Conservation (phyloP, 2,329 filamentous ascomycete species). For the Pyricularia pennisetigena region DNA sequence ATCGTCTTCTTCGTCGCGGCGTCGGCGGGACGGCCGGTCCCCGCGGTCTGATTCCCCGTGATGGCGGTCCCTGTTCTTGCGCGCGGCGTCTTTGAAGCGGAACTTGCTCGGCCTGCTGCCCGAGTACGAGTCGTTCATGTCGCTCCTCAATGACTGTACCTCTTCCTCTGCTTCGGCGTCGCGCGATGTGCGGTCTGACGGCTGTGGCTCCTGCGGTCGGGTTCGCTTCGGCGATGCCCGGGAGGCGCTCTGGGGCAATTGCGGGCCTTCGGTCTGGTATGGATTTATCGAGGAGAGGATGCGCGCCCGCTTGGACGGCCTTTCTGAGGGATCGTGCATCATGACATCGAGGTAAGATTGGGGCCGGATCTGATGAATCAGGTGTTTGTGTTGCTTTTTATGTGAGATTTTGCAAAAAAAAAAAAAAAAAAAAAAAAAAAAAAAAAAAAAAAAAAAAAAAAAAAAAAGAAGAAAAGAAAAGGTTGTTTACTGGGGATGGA, state of each 20-base stretch:
- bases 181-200: not conserved
- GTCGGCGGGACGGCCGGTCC: slow-evolving; percentile 7
- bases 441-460: too few relatives aligned
- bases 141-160: slow-evolving; percentile 6
- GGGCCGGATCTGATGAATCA: not conserved
- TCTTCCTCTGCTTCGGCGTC: not conserved
- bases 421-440: too few relatives aligned
- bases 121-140: not conserved
- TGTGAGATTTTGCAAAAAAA: too few relatives aligned
- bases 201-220: not conserved
- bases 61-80: slow-evolving; percentile 12
- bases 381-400: too few relatives aligned
- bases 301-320: slow-evolving; percentile 28
- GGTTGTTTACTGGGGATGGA: not conserved
- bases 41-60: not conserved
- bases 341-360: not conserved
- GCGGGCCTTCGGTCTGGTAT: not conserved
- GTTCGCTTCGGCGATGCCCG: not conserved
- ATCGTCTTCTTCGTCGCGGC: slow-evolving; percentile 3
- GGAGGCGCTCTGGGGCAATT: not conserved
- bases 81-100: slow-evolving; percentile 29
- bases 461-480: too few relatives aligned
- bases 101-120: slow-evolving; percentile 18
- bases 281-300: slow-evolving; percentile 38
- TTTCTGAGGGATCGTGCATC: not conserved